Conservation (phyloP, 2,329 filamentous ascomycete species). For the Colletotrichum aenigma region DNA sequence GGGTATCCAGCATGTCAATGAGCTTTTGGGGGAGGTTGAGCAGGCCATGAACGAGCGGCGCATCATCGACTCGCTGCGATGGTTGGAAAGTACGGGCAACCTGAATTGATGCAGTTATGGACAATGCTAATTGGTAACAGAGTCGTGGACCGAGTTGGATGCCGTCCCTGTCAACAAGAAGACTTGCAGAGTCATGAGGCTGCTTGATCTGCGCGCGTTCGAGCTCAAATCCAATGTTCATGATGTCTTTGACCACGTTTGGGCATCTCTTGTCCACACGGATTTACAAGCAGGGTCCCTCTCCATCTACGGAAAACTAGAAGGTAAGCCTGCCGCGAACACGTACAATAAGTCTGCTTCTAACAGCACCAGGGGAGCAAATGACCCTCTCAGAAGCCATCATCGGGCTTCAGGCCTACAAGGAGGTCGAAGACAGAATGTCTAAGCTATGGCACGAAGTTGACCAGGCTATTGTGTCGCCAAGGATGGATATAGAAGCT, state of each 20-base stretch:
- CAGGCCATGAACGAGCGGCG: conserved; percentile 56
- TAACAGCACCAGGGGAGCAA: conserved; percentile 46
- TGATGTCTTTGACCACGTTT: conserved; percentile 70
- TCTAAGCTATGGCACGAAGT: conserved; percentile 66
- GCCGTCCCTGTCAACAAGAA: conserved; percentile 64
- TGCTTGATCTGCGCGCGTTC: conserved; percentile 69
- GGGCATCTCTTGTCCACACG: conserved; percentile 70
- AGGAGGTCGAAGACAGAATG: conserved; percentile 65
- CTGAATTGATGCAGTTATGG: too few relatives aligned
- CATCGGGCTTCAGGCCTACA: conserved; percentile 61
- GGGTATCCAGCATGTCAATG: conserved; percentile 61
- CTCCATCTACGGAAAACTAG: conserved; percentile 55
- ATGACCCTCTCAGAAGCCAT: conserved; percentile 60
- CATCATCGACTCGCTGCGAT: conserved; percentile 59
- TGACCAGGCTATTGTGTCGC: conserved; percentile 63
- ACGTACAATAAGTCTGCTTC: background rate
- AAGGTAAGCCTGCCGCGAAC: conserved; percentile 45
- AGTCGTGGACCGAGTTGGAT: conserved; percentile 62
- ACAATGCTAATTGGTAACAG: conserved; percentile 38
- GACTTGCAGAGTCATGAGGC: conserved; percentile 64
- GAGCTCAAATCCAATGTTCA: conserved; percentile 71
- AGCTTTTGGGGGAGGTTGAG: conserved; percentile 67
- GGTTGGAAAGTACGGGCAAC: conserved; percentile 56
- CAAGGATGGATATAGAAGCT: conserved; percentile 55
- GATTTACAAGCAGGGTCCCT: conserved; percentile 61